A percentile compares a stretch with the other conserved stretches of the same genome.
These are phyloP conservation scores for Camelina sativa DNA, from an alignment of 345 rosid genomes.

Conservation along the genomic window DNA sequence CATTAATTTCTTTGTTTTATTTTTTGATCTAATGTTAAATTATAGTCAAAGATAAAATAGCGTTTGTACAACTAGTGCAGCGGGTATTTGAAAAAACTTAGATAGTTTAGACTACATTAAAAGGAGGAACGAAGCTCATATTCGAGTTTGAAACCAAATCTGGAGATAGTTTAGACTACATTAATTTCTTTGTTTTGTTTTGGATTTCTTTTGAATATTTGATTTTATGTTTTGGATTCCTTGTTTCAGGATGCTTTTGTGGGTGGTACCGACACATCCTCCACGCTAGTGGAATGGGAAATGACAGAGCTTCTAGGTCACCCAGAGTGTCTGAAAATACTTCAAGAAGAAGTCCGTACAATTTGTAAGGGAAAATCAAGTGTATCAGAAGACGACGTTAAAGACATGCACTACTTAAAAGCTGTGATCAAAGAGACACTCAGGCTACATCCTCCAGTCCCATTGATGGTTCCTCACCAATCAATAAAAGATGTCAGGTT, in stretches of 20 bases:
- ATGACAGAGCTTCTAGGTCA: slow-evolving; percentile 52
- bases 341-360: slow-evolving; percentile 44
- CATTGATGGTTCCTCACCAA: slow-evolving; percentile 46
- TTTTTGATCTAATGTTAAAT: background rate
- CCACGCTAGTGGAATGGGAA: slow-evolving; percentile 50
- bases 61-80: too few species aligned
- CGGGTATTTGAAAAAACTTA: too few species aligned
- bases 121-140: too few species aligned
- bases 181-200: background rate
- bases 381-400: slow-evolving; percentile 43
- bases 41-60: too few species aligned
- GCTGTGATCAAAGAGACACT: slow-evolving; percentile 53
- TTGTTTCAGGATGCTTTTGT: slow-evolving; percentile 49
- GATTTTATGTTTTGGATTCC: background rate
- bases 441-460: slow-evolving; percentile 54
- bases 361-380: slow-evolving; percentile 9
- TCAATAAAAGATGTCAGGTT: slow-evolving; percentile 40
- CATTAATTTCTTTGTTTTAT: background rate
- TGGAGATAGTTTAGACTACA: background rate
- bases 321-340: slow-evolving; percentile 40
- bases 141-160: too few species aligned
- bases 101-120: too few species aligned
- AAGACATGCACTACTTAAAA: slow-evolving; percentile 42
- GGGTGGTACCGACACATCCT: slow-evolving; percentile 52
- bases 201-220: too few species aligned